Base-by-base conservation (phyloP, 441 rosid species). In the Sinapis alba region DNA sequence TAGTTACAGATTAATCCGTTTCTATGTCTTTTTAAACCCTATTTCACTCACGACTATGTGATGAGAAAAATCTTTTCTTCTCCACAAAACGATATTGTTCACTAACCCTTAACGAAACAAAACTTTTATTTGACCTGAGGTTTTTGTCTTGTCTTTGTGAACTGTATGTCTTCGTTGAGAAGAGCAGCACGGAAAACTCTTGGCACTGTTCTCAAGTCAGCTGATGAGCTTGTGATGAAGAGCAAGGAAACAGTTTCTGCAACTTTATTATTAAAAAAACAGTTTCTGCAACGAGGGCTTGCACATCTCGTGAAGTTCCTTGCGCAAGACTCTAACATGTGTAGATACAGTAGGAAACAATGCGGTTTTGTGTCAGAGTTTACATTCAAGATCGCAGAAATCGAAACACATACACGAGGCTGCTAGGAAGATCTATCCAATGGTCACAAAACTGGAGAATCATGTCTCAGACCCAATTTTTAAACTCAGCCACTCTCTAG, bases 51-150 rank as follows among this genome's bases (percentile, higher is more conserved):
- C 38, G 38, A 45, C 38, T 27, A 27, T 58, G 26, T 43, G 41
- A 16, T 60, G 38, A 68, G 12, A 50, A 61, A 12, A 41, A 13
- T n/a, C 18, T n/a, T 41, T 24, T 30, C 32, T 23, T 13, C 62
- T 50, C n/a, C 26, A 30, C 27, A 19, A 24, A 50, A 59, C 57
- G 23, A 71, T 77, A 47, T n/a, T n/a, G n/a, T 71, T 65, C 80
- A 45, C 76, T 77, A 71, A 28, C 30, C 11, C 32, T 20, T 70
- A 45, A 21, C 19, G 18, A 18, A 18, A 61, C 10, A 62, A 45
- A 50, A 1, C 16, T 21, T 8, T 88, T 83, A 91, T 78, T 73
- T 86, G 71, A 90, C 63, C 69, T 78, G 78, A 27, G 97, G n/a
- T n/a, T n/a, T n/a, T n/a, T n/a, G n/a, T n/a, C n/a, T n/a, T n/a